Base-by-base conservation (phyloP, 1,284 basidiomycete genomes). In the Phlebopus sp. region DNA sequence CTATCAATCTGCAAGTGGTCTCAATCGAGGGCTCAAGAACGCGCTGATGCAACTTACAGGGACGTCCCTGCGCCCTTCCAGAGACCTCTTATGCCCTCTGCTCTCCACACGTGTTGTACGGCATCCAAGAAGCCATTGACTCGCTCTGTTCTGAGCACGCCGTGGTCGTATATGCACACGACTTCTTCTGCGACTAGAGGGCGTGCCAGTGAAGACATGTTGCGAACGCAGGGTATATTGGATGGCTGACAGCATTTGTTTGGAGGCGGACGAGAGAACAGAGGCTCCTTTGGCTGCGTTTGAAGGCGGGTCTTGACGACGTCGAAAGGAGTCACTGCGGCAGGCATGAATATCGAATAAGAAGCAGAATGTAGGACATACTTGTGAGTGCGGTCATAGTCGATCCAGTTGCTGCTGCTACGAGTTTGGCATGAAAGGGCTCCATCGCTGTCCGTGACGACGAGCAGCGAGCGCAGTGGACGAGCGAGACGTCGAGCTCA, bases 291-390 rank as follows among this genome's bases (percentile, higher is more conserved):
- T 36, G 81, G 80, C 65, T 92, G 89, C 1, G 89, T 92, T 67
- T 95, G 91, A 17, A 95, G 70, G n/a, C 93, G 81, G 17, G 93
- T 96, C 69, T 96, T 96, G 57, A 96, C 79, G 47, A 96, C 90
- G 68, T 96, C 92, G 64, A 96, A 94, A 3, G 92, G 92, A 5
- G 92, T 96, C 93, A 96, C 91, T 94, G 63, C 1, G 51, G 45
- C 37, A 37, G 36, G 37, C 44, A 49, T 59, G 43, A 52, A 52
- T n/a, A 37, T 27, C 25, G 15, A 14, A 40, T 25, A 10, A 9
- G 23, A 37, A 41, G 29, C 23, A 23, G 19, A 35, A 18, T 39
- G 9, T 17, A n/a, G 11, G 17, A 15, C 39, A 13, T 76, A 90
- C 90, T 94, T 8, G 90, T 90, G 38, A 94, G 70, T 1, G 90